These are phyloP conservation scores for Lentinula lateritia DNA, from an alignment of 768 basidiomycete species.

Conservation along the genomic window DNA sequence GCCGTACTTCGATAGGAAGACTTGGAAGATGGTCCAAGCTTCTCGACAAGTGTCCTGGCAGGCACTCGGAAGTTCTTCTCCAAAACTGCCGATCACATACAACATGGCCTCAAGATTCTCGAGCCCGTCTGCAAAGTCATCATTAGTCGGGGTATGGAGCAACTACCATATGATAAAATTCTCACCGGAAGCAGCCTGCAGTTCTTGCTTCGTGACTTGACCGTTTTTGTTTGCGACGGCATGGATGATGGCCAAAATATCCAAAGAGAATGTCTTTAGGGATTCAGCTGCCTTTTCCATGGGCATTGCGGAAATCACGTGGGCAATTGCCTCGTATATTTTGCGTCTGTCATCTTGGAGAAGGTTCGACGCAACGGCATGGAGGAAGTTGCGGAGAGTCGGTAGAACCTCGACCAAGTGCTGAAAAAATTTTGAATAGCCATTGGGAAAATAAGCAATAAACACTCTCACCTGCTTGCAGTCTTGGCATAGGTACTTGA, in stretches of 20 bases:
- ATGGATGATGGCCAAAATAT: slow-evolving; percentile 78
- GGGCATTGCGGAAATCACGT: slow-evolving; percentile 92
- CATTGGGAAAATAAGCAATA: not conserved
- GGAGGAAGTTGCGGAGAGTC: slow-evolving; percentile 85
- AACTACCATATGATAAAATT: slow-evolving; percentile 6
- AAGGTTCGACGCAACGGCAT: slow-evolving; percentile 72
- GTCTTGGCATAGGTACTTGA: slow-evolving; percentile 96
- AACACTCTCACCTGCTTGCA: slow-evolving; percentile 66
- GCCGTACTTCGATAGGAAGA: slow-evolving; percentile 74
- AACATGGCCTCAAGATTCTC: slow-evolving; percentile 95
- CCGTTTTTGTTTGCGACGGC: slow-evolving; percentile 47
- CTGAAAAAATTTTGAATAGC: slow-evolving; percentile 28
- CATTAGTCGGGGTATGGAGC: slow-evolving; percentile 1
- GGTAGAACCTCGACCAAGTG: slow-evolving; percentile 91
- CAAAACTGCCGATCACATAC: slow-evolving; percentile 72
- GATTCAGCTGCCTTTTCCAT: slow-evolving; percentile 84
- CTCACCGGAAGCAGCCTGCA: slow-evolving; percentile 66
- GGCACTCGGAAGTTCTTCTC: slow-evolving; percentile 72
- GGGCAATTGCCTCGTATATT: slow-evolving; percentile 93
- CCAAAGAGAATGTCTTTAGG: slow-evolving; percentile 80
- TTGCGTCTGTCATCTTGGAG: slow-evolving; percentile 84
- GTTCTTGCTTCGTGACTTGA: slow-evolving; percentile 62
- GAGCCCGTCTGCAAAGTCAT: slow-evolving; percentile 54
- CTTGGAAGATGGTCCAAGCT: slow-evolving; percentile 80
- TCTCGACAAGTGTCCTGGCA: slow-evolving; percentile 78